These are phyloP conservation scores for Penicillium sp. DNA, from an alignment of 2,329 filamentous ascomycete genomes.

Conservation along the genomic window DNA sequence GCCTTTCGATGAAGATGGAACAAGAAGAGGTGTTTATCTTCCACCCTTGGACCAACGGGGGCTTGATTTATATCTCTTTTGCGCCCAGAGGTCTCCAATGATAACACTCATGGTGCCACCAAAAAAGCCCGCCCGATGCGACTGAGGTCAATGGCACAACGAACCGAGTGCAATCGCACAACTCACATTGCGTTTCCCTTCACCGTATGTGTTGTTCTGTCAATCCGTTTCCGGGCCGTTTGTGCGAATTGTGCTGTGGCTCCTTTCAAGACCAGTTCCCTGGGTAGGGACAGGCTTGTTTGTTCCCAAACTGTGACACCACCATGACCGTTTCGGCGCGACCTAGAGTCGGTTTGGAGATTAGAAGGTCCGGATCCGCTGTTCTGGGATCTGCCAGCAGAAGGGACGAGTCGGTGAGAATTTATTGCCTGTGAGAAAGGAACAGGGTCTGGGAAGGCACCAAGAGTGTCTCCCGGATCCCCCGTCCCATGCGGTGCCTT, in stretches of 20 bases:
- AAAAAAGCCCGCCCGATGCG: slow-evolving; percentile 24
- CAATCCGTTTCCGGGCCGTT: slow-evolving; percentile 24
- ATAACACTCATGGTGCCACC: slow-evolving; percentile 26
- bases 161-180: slow-evolving; percentile 16
- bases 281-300: slow-evolving; percentile 22
- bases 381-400: slow-evolving; percentile 16
- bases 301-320: slow-evolving; percentile 30
- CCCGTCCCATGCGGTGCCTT: slow-evolving; percentile 8
- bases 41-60: not conserved
- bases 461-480: slow-evolving; percentile 8
- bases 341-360: slow-evolving; percentile 25
- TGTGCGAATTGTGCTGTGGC: slow-evolving; percentile 30
- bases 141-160: slow-evolving; percentile 21
- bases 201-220: slow-evolving; percentile 20
- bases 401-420: slow-evolving; percentile 26
- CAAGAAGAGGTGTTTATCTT: not conserved
- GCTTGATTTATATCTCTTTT: slow-evolving; percentile 20
- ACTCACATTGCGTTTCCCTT: slow-evolving; percentile 18
- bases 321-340: slow-evolving; percentile 25
- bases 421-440: slow-evolving; percentile 12
- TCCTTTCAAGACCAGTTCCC: slow-evolving; percentile 21
- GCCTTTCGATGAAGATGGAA: not conserved
- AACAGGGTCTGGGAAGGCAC: slow-evolving; percentile 6
- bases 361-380: slow-evolving; percentile 4
- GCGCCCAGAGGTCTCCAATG: slow-evolving; percentile 5